Evolutionary conservation across 176 grass and related monocot genomes (phyloP), one percentile per base, ranked within the genome.

Genomic region (Ananas comosus): DNA sequence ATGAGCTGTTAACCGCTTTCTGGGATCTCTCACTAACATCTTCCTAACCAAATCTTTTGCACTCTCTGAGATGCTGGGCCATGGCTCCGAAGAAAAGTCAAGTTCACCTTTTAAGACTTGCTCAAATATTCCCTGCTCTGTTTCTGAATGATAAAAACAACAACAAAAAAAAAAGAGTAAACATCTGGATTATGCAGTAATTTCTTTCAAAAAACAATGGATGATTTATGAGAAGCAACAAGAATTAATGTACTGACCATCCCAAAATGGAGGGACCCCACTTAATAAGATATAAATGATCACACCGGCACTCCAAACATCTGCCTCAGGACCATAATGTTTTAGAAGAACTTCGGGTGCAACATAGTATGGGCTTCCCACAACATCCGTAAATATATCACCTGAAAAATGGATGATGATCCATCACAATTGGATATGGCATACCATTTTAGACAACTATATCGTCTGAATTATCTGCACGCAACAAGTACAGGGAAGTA

Each of bases 101-200:
- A 91, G 92, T 17, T 70, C 80, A 13, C 92, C 92, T 29, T 96
- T 87, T 48, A 96, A 75, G 76, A 96, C 88, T 76, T 96, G 87
- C 52, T 96, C 92, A 73, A 96, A 96, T 86, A 96, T 96, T 1
- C 85, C 92, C 77, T 96, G 92, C 85, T 96, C 92, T 10, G 79
- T 81, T 87, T 96, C 92, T 96, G 83, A 80, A 1, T 23, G 48
- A 22, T 71, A 72, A 11, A 63, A 66, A 53, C 9, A 64, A 22
- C 11, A 50, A 16, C 49, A 72, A 64, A 23, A 53, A 19, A 67
- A 53, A 21, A 10, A 42, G 48, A 71, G 21, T 14, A 81, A n/a
- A 8, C 16, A 47, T 50, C 51, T 42, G 33, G 33, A 42, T 42
- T 6, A 42, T 6, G 5, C 33, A 42, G 33, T 42, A 42, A 42